These are phyloP conservation scores for Parsonsia alboflavescens DNA, from an alignment of 257 asterid species.

Conservation along the genomic window DNA sequence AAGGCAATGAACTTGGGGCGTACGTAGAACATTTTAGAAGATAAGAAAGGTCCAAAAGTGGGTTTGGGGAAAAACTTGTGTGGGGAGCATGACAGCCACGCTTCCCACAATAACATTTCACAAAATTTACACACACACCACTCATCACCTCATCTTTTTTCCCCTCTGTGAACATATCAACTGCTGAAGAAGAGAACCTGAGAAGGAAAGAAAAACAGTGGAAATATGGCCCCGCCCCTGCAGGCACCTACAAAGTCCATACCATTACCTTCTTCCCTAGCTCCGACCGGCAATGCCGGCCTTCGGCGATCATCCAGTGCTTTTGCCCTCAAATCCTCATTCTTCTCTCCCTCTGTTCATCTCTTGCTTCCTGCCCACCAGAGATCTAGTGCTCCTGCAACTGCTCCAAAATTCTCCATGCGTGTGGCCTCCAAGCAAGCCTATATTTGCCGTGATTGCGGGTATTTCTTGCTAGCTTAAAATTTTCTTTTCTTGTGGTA, in stretches of 20 bases:
- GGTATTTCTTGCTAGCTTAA: constrained; percentile 29
- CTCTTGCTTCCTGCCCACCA: constrained; percentile 38
- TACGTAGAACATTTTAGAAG: constrained; percentile 7
- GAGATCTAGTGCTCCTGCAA: constrained; percentile 28
- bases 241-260: constrained; percentile 39
- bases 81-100: constrained; percentile 70
- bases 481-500: not conserved
- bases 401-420: constrained; percentile 72
- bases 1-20: not conserved
- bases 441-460: constrained; percentile 95
- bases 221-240: constrained; percentile 70
- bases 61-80: constrained; percentile 23
- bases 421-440: constrained; percentile 78
- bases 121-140: constrained; percentile 14
- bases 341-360: constrained; percentile 52
- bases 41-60: constrained; percentile 27
- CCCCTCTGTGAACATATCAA: not conserved
- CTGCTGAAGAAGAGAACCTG: not conserved
- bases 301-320: constrained; percentile 40
- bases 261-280: constrained; percentile 26
- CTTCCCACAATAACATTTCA: constrained; percentile 27
- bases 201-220: not conserved
- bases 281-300: constrained; percentile 39
- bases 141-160: constrained; percentile 23
- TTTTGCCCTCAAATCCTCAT: constrained; percentile 60